A percentile compares a stretch with the other conserved stretches of the same genome.
These are phyloP conservation scores for Aspergillus pseudonomiae DNA, from an alignment of 2,329 filamentous ascomycete species.

Conservation along the genomic window DNA sequence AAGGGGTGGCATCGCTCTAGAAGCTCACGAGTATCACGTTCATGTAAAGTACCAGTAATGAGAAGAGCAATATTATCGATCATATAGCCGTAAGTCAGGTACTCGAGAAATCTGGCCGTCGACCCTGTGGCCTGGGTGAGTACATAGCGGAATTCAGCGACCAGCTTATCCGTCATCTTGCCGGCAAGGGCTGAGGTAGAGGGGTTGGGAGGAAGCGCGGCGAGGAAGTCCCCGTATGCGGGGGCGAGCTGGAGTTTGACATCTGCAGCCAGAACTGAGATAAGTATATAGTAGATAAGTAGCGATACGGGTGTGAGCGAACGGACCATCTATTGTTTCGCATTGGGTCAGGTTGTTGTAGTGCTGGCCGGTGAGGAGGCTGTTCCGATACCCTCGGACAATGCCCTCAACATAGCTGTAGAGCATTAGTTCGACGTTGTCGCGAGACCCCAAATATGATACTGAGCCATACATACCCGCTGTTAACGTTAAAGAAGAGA, in stretches of 20 bases:
- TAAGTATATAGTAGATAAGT: conserved; percentile 5
- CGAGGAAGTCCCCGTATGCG: conserved; percentile 95
- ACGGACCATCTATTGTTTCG: conserved; percentile 90
- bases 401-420: conserved; percentile 93
- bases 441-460: background rate
- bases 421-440: conserved; percentile 21
- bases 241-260: conserved; percentile 96
- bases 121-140: conserved; percentile 91
- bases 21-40: conserved; percentile 93
- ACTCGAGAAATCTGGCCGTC: conserved; percentile 94
- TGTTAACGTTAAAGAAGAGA: conserved; percentile 91
- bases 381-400: conserved; percentile 94
- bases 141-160: conserved; percentile 95
- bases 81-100: conserved; percentile 99
- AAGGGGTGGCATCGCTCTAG: conserved; percentile 94
- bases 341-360: conserved; percentile 97
- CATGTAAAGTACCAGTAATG: conserved; percentile 96
- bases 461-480: conserved; percentile 65
- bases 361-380: conserved; percentile 83
- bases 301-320: background rate
- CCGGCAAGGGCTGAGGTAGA: conserved; percentile 92
- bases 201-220: conserved; percentile 89
- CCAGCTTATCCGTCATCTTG: conserved; percentile 97
- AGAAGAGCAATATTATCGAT: conserved; percentile 98
- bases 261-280: conserved; percentile 58